Conservation (phyloP, 2,329 filamentous ascomycete genomes). For the Verticillium isaacii region DNA sequence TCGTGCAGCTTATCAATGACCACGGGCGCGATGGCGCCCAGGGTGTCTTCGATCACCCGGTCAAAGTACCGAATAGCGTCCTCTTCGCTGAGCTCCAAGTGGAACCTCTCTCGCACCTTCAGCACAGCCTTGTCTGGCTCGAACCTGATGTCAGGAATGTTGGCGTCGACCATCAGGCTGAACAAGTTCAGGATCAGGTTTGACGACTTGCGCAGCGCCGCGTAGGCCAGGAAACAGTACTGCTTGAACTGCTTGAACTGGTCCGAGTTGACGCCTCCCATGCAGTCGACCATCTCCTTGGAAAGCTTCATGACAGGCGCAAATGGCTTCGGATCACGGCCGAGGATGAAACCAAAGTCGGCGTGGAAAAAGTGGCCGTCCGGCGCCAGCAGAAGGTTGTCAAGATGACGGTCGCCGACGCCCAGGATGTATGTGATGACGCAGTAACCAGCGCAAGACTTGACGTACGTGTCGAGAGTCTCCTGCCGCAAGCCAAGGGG, state of each 20-base stretch:
- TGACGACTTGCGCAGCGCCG: constrained; percentile 80
- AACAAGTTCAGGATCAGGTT: constrained; percentile 94
- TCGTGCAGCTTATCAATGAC: constrained; percentile 95
- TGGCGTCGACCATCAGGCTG: constrained; percentile 94
- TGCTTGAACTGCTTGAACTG: constrained; percentile 89
- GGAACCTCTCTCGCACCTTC: constrained; percentile 93
- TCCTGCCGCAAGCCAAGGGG: constrained; percentile 86
- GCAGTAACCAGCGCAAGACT: constrained; percentile 94
- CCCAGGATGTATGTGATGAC: constrained; percentile 98
- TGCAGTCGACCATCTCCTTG: constrained; percentile 97
- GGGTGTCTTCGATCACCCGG: constrained; percentile 82
- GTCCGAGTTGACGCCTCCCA: constrained; percentile 79
- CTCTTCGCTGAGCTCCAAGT: constrained; percentile 85
- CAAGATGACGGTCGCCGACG: constrained; percentile 90
- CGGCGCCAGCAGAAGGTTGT: constrained; percentile 87
- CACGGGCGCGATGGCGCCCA: constrained; percentile 84
- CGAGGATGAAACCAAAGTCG: constrained; percentile 97
- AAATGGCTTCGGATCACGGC: constrained; percentile 94
- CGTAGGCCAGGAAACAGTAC: constrained; percentile 94
- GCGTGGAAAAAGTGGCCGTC: constrained; percentile 97
- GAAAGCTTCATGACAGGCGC: constrained; percentile 95
- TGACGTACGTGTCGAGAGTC: constrained; percentile 90
- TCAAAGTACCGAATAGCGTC: constrained; percentile 88
- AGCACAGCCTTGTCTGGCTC: constrained; percentile 91
- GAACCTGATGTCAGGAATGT: constrained; percentile 89